A percentile compares a stretch with the other conserved stretches of the same genome.
Conservation (phyloP, 192 early-diverging fungal species). For the Umbelopsis vinacea region DNA sequence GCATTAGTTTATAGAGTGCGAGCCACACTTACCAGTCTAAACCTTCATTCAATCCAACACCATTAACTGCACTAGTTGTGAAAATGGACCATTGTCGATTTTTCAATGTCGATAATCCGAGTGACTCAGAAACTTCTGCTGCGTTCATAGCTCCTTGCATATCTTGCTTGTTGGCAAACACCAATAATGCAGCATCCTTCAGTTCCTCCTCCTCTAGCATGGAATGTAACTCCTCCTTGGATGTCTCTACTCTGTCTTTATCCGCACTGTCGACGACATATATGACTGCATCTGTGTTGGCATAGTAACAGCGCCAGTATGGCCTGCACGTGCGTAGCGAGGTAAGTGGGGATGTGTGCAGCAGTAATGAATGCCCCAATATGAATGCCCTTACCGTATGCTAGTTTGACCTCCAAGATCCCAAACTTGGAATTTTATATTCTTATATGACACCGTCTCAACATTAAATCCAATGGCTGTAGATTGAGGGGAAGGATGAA, state of each 20-base stretch:
- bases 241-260: conserved; percentile 83
- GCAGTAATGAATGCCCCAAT: not conserved
- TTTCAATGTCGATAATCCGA: conserved; percentile 84
- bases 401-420: conserved; percentile 88
- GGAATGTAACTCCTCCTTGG: conserved; percentile 86
- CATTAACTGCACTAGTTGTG: conserved; percentile 93
- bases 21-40: conserved; percentile 83
- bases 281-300: conserved; percentile 98
- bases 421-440: conserved; percentile 99
- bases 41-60: conserved; percentile 90
- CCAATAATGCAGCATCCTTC: conserved; percentile 83
- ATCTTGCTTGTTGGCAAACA: conserved; percentile 99
- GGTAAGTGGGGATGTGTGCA: not conserved
- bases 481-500: not conserved
- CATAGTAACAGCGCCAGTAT: conserved; percentile 99
- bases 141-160: conserved; percentile 91
- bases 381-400: conserved; percentile 44
- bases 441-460: conserved; percentile 94
- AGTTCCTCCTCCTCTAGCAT: conserved; percentile 98
- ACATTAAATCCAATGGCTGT: conserved; percentile 83
- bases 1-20: no score
- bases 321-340: conserved; percentile 50
- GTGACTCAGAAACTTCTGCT: conserved; percentile 84
- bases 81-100: conserved; percentile 94
- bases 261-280: conserved; percentile 97